phyloP scores from a whole-genome alignment of 78 protist species.

The Dictyostelium purpureum region DNA sequence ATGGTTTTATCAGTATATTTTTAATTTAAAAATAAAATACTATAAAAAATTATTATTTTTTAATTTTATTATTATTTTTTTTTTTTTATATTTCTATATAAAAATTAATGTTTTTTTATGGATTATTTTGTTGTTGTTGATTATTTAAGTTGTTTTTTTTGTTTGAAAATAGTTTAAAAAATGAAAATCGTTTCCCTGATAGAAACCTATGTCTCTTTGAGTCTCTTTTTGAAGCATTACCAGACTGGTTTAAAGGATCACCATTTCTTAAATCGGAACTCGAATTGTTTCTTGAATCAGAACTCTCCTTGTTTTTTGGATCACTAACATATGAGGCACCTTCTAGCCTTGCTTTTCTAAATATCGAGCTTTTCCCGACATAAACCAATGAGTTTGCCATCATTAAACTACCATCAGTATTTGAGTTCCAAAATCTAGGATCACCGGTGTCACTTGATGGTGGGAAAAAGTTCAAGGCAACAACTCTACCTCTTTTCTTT shows the following conservation, averaged over 20 bases:
- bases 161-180: no score
- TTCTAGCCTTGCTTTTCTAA: constrained; percentile 12
- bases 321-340: not conserved
- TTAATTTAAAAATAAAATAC: no score
- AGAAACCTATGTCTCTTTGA: constrained; percentile 1
- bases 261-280: not conserved
- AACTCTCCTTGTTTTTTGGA: constrained; percentile 15
- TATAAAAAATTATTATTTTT: no score
- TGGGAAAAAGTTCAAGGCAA: constrained; percentile 74
- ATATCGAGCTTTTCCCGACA: constrained; percentile 39
- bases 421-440: constrained; percentile 65
- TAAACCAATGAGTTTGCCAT: constrained; percentile 63
- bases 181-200: not conserved
- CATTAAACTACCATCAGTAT: constrained; percentile 28
- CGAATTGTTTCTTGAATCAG: not conserved
- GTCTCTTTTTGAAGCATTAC: not conserved
- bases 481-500: constrained; percentile 54
- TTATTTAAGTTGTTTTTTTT: no score
- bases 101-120: no score
- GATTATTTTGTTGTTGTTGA: no score
- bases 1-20: no score
- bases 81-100: no score
- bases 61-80: no score
- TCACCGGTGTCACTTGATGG: constrained; percentile 74
- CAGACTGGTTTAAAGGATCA: not conserved